phyloP scores from a whole-genome alignment of 2,329 filamentous ascomycete species.

The Penicillium nordicum region DNA sequence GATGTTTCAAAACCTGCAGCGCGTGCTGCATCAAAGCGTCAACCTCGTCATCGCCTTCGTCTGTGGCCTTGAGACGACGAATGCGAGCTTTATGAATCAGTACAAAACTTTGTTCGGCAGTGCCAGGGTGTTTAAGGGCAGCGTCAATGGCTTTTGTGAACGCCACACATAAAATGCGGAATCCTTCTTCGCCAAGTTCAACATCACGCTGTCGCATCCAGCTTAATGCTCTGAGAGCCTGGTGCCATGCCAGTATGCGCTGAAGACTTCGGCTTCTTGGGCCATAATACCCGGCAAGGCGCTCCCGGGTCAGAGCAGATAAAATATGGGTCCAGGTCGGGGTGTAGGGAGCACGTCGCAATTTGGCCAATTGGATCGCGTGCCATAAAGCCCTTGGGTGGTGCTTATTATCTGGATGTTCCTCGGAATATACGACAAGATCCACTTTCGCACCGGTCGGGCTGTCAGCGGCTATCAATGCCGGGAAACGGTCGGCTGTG shows the following conservation, averaged over 20 bases:
- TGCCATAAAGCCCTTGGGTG: constrained; percentile 34
- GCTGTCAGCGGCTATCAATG: background rate
- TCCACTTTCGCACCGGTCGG: constrained; percentile 9
- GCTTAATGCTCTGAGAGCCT: constrained; percentile 29
- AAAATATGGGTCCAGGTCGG: constrained; percentile 39
- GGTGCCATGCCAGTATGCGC: constrained; percentile 39
- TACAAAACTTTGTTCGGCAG: constrained; percentile 26
- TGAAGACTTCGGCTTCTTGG: constrained; percentile 26
- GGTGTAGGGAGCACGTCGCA: constrained; percentile 28
- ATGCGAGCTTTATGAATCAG: constrained; percentile 21
- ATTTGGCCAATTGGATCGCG: constrained; percentile 36
- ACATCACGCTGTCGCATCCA: constrained; percentile 36
- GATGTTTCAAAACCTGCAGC: constrained; percentile 31
- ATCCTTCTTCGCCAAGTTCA: constrained; percentile 31
- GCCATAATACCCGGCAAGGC: constrained; percentile 18
- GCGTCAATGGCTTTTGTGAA: constrained; percentile 37
- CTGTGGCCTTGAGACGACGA: background rate
- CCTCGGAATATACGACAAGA: constrained; percentile 20
- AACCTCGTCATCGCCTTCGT: constrained; percentile 15
- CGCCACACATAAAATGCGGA: constrained; percentile 35
- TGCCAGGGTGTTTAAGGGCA: constrained; percentile 26
- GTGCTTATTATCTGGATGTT: constrained; percentile 12
- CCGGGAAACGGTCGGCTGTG: constrained; percentile 26
- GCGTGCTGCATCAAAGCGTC: constrained; percentile 33
- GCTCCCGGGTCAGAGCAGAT: constrained; percentile 27